Base-by-base conservation (phyloP, 805 yeast genomes). In the Teunomyces atbi region DNA sequence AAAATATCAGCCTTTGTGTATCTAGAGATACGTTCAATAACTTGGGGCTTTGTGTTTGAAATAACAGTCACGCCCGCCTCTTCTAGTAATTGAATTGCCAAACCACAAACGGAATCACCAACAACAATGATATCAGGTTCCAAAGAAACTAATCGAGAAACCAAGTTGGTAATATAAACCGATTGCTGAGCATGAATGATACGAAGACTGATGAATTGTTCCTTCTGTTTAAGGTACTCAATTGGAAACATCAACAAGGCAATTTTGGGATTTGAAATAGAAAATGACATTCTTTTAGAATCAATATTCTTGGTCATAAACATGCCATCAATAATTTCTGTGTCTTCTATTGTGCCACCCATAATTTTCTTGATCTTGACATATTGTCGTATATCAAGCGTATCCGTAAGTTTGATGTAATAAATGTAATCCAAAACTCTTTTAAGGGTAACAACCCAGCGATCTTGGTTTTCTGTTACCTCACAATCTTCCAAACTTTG, bases 281-380 rank as follows among this genome's bases (percentile, higher is more conserved):
- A 59, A 5, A 79, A 63, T 0, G 89, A 79, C 99, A 94, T 95
- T 1, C 78, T 62, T 57, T 84, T 88, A 32, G 87, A 72, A 3
- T 96, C 96, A 37, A 91, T 70, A 13, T 83, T 81, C 53, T 90
- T 89, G 0, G 97, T 86, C 64, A 91, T 89, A 3, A 89, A 85
- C 4, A 89, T 65, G 0, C 99, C 99, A 57, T 86, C 83, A 3
- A 92, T 62, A 26, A 79, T 76, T 21, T 68, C 68, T 0, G 51
- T 81, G 36, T 86, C 83, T 4, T 71, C 67, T 1, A 84, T 78
- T 1, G 61, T 48, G 0, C 95, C 94, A 1, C 99, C 98, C 0
- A 84, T 75, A 6, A 92, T 80, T 48, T 89, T 76, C 60, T 94
- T 95, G 38, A 94, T 75, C 59, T 95, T 94, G 36, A 94, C 81